A percentile compares a stretch with the other conserved stretches of the same genome.
Conservation (phyloP, 2,329 filamentous ascomycete genomes). For the Thermomyces lanuginosus region DNA sequence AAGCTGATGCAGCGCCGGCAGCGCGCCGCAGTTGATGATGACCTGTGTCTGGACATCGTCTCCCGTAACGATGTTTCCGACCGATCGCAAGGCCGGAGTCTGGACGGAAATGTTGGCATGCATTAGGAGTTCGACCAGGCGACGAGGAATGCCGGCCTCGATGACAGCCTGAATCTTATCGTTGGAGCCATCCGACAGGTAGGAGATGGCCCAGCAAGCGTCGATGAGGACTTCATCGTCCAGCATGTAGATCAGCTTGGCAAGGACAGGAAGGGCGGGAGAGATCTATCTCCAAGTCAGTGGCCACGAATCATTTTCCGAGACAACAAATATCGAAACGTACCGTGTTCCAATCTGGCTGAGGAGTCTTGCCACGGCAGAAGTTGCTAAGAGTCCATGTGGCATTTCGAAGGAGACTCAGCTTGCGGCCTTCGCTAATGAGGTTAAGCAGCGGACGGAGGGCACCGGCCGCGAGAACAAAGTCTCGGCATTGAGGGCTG, state of each 20-base stretch:
- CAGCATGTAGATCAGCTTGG: conserved; percentile 95
- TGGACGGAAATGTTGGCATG: conserved; percentile 96
- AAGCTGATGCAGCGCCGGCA: conserved; percentile 81
- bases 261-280: conserved; percentile 81
- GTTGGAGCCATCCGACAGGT: conserved; percentile 92
- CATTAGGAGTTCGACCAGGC: conserved; percentile 92
- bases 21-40: conserved; percentile 94
- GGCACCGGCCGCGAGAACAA: conserved; percentile 79
- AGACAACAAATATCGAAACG: conserved; percentile 26
- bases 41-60: conserved; percentile 98
- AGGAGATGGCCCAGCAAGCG: conserved; percentile 98
- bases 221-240: conserved; percentile 98
- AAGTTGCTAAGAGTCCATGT: conserved; percentile 99
- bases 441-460: conserved; percentile 78
- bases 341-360: conserved; percentile 94
- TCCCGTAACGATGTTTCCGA: conserved; percentile 96
- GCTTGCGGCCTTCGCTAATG: conserved; percentile 90
- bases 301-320: no score
- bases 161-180: conserved; percentile 99
- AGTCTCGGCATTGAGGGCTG: conserved; percentile 93
- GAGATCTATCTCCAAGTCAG: conserved; percentile 67
- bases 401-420: conserved; percentile 97
- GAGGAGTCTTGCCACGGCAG: conserved; percentile 96
- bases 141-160: conserved; percentile 89
- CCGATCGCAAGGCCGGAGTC: conserved; percentile 88